A percentile compares a stretch with the other conserved stretches of the same genome.
phyloP scores from a whole-genome alignment of 2,329 filamentous ascomycete species.

The Pseudogymnoascus sp. region DNA sequence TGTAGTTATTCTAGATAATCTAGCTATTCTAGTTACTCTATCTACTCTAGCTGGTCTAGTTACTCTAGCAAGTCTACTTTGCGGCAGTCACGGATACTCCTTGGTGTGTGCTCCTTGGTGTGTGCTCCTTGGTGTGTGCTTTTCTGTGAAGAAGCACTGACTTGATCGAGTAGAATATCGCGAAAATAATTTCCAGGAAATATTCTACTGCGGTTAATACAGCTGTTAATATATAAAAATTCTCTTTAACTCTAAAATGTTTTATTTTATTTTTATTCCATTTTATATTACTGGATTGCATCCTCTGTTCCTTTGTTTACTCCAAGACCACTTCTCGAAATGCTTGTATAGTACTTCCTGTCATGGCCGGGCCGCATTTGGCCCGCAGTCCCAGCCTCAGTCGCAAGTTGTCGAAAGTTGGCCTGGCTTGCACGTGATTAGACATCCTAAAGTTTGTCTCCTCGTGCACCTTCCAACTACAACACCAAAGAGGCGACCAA shows the following conservation, averaged over 20 bases:
- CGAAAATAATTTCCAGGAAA: not conserved
- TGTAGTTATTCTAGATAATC: not conserved
- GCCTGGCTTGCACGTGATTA: not conserved
- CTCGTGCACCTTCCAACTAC: not conserved
- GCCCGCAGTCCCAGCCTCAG: not conserved
- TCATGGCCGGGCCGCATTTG: not conserved
- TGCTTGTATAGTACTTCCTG: not conserved
- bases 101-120: not conserved
- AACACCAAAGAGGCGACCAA: not conserved
- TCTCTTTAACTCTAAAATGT: not conserved
- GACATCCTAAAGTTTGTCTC: slow-evolving; percentile 4
- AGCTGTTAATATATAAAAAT: not conserved
- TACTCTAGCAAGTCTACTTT: not conserved
- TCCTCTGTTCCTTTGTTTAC: not conserved
- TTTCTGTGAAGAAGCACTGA: not conserved
- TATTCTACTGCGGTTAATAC: not conserved
- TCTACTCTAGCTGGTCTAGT: not conserved
- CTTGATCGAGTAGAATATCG: not conserved
- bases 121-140: not conserved
- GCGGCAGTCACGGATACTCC: not conserved
- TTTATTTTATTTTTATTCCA: not conserved
- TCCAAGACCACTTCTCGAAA: not conserved
- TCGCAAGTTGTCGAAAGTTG: too few relatives aligned
- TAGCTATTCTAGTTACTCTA: too few relatives aligned
- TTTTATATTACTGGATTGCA: not conserved